These are phyloP conservation scores for Xylariaceae sp. DNA, from an alignment of 2,329 filamentous ascomycete species.

Conservation along the genomic window DNA sequence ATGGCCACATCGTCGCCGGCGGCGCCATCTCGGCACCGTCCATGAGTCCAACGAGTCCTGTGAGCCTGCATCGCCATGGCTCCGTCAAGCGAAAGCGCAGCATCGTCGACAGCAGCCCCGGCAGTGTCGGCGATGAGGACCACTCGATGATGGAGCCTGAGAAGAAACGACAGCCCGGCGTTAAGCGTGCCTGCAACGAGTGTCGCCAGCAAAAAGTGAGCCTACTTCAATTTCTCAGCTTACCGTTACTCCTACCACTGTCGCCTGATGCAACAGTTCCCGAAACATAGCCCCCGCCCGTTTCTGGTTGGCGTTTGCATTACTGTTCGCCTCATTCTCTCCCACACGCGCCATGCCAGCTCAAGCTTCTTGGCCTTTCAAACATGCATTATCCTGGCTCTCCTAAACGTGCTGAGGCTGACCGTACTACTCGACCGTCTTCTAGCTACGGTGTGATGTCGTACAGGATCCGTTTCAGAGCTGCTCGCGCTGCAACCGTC, in stretches of 20 bases:
- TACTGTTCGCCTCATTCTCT: neutral
- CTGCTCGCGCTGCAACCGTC: conserved; percentile 74
- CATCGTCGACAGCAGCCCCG: conserved; percentile 60
- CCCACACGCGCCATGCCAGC: neutral
- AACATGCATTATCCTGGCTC: conserved; percentile 17
- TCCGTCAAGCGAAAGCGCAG: conserved; percentile 61
- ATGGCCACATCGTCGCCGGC: conserved; percentile 43
- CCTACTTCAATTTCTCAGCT: conserved; percentile 18
- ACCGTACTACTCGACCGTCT: conserved; percentile 12
- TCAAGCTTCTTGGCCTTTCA: conserved; percentile 7
- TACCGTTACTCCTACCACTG: conserved; percentile 1
- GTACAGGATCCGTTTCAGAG: conserved; percentile 75
- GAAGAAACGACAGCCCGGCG: conserved; percentile 64
- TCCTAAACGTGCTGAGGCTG: conserved; percentile 11
- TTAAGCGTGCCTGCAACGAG: conserved; percentile 81
- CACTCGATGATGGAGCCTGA: conserved; percentile 54
- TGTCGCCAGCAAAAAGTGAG: conserved; percentile 81
- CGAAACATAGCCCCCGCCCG: neutral
- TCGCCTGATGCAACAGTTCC: neutral
- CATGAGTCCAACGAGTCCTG: conserved; percentile 55
- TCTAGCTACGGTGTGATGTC: conserved; percentile 71
- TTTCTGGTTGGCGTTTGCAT: neutral
- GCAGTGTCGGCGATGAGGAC: conserved; percentile 56
- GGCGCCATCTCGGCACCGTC: conserved; percentile 47
- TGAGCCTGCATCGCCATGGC: conserved; percentile 49